Evolutionary conservation across 257 asterid species (phyloP), one percentile per base, ranked within the genome.

Genomic region (Hygrophila difformis): DNA sequence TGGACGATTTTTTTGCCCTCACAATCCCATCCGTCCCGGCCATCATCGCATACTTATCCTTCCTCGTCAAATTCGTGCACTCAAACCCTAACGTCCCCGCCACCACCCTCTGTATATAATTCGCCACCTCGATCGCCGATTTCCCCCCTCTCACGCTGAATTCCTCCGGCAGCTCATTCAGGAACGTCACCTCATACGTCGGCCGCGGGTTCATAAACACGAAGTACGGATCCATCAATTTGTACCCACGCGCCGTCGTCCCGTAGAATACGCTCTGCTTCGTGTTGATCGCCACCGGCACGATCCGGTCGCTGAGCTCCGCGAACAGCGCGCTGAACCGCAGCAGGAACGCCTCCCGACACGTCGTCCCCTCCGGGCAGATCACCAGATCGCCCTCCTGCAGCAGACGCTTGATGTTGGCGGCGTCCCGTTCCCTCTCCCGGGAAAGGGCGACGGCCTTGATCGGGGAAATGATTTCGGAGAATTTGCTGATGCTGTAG

Each of bases 161-260:
- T 34, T 85, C 94, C 12, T 26, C 31, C 0, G 97, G 94, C 62
- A 89, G 45, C 35, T 68, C 79, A 33, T 85, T 65, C 64, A 85
- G 34, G 51, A 84, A 89, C 8, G 93, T 82, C 51, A 89, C 69
- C 55, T 89, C 97, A 12, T 73, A 89, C 2, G 78, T 74, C 0
- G 97, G 97, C 41, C 94, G 53, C 0, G 94, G 96, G 61, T 89
- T 89, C 97, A 89, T 89, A 67, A 74, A 88, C 20, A 79, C 93
- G 29, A 88, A 88, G 51, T 78, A 88, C 6, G 96, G 96, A 29
- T 88, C 96, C 51, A 84, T 15, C 0, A 70, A 22, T 8, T 85
- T 85, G 59, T 66, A 61, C 17, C 97, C 97, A 0, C 97, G 73
- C 0, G 78, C 74, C 1, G 97, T 81, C 2, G 96, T 84, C 5